Conservation (phyloP, 768 basidiomycete species). For the Kwoniella mangroviensis region DNA sequence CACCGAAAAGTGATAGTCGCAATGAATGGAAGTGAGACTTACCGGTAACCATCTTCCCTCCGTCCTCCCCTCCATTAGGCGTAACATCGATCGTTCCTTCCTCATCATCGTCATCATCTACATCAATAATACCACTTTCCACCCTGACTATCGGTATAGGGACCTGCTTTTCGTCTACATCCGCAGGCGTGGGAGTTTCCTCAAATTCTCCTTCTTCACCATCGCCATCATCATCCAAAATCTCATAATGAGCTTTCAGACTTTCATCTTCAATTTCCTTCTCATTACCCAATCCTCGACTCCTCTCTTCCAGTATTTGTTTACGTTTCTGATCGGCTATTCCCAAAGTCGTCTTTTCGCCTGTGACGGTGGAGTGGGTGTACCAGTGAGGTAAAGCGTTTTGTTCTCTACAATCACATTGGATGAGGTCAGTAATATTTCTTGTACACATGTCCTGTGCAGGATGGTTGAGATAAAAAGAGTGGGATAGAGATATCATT, state of each 20-base stretch:
- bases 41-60: slow-evolving; percentile 36
- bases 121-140: neutral
- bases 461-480: neutral
- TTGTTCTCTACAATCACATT: slow-evolving; percentile 64
- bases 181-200: slow-evolving; percentile 1
- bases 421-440: neutral
- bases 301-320: slow-evolving; percentile 4
- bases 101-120: slow-evolving; percentile 23
- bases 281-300: slow-evolving; percentile 31
- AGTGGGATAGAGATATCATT: neutral
- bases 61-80: neutral
- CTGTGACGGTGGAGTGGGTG: slow-evolving; percentile 91
- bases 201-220: slow-evolving; percentile 28
- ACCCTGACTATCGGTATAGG: slow-evolving; percentile 11
- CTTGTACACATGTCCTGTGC: slow-evolving; percentile 5
- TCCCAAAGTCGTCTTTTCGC: slow-evolving; percentile 86
- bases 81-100: slow-evolving; percentile 33
- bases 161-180: neutral
- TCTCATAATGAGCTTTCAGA: slow-evolving; percentile 27
- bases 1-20: no score
- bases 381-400: slow-evolving; percentile 94
- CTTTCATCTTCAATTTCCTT: slow-evolving; percentile 31
- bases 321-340: slow-evolving; percentile 48
- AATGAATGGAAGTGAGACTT: slow-evolving; percentile 8
- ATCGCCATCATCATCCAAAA: slow-evolving; percentile 21